A percentile compares a stretch with the other conserved stretches of the same genome.
phyloP scores from a whole-genome alignment of 2,329 filamentous ascomycete genomes.

The Sarocladium kiliense region DNA sequence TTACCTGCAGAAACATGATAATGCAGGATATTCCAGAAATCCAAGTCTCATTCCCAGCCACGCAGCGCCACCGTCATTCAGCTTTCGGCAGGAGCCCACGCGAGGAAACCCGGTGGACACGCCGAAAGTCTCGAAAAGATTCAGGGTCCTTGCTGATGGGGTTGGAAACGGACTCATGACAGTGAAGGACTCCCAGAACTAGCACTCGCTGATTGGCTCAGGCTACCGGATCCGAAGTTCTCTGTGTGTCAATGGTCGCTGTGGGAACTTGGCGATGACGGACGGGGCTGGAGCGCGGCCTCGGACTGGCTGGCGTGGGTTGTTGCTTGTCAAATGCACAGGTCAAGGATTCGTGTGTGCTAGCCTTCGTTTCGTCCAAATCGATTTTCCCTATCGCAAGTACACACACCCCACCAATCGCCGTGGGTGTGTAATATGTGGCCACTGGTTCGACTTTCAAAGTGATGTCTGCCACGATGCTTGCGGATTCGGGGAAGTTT shows the following conservation, averaged over 20 bases:
- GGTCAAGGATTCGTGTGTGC: background rate
- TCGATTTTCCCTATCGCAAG: constrained; percentile 1
- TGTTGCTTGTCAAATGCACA: constrained; percentile 5
- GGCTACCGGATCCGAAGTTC: background rate
- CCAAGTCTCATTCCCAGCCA: background rate
- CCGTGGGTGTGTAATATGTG: constrained; percentile 4
- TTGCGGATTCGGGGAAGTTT: background rate
- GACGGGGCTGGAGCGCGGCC: background rate
- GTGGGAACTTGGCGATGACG: constrained; percentile 9
- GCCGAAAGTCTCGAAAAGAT: background rate
- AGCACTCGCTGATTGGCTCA: background rate
- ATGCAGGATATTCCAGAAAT: background rate
- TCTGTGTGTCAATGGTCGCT: background rate
- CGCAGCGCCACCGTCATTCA: background rate
- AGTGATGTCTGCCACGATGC: constrained; percentile 8
- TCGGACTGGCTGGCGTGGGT: constrained; percentile 7
- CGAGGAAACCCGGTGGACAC: background rate
- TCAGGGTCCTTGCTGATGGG: constrained; percentile 3
- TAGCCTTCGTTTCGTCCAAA: background rate
- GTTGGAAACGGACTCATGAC: background rate
- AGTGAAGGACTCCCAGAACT: background rate
- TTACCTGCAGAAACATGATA: background rate
- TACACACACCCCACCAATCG: constrained; percentile 1
- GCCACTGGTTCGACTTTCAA: constrained; percentile 6
- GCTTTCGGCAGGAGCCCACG: background rate